Evolutionary conservation across 2,329 filamentous ascomycete genomes (phyloP).

Genomic region (Eutypa lata): DNA sequence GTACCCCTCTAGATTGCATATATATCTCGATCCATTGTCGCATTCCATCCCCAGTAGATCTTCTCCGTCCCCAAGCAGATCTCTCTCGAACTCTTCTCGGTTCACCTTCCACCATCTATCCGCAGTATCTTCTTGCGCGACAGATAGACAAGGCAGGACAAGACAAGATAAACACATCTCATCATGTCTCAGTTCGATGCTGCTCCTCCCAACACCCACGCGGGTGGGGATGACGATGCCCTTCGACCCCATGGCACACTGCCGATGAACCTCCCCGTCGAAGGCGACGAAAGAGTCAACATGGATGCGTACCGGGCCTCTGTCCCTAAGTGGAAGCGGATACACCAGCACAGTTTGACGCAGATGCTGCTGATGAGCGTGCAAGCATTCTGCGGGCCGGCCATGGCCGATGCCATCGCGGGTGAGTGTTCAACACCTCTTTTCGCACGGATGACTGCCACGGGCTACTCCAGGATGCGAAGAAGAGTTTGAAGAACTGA

Average conservation of each 20-base stretch:
- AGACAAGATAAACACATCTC: not conserved
- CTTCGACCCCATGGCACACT: conserved; percentile 15
- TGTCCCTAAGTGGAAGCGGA: conserved; percentile 38
- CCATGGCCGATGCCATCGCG: conserved; percentile 37
- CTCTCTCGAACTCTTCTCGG: too few species aligned
- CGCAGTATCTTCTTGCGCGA: too few species aligned
- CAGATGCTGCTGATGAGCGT: conserved; percentile 46
- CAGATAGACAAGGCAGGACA: too few species aligned
- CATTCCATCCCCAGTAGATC: not conserved
- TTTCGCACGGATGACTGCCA: not conserved
- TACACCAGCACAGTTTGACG: conserved; percentile 45
- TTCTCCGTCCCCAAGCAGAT: too few species aligned
- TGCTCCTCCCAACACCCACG: conserved; percentile 21
- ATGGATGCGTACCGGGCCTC: conserved; percentile 27
- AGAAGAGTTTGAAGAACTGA: too few species aligned
- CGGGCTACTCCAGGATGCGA: too few species aligned
- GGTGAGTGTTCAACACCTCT: conserved; percentile 19
- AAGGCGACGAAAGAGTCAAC: conserved; percentile 27
- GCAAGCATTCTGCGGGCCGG: conserved; percentile 41
- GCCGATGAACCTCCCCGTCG: conserved; percentile 14
- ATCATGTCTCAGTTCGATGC: conserved; percentile 21
- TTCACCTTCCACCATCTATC: too few species aligned
- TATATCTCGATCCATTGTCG: conserved; percentile 5
- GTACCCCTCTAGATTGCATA: conserved; percentile 2
- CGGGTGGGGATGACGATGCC: conserved; percentile 20